Evolutionary conservation across 805 yeast genomes (phyloP).

Genomic region (Ogataea pignaliae): DNA sequence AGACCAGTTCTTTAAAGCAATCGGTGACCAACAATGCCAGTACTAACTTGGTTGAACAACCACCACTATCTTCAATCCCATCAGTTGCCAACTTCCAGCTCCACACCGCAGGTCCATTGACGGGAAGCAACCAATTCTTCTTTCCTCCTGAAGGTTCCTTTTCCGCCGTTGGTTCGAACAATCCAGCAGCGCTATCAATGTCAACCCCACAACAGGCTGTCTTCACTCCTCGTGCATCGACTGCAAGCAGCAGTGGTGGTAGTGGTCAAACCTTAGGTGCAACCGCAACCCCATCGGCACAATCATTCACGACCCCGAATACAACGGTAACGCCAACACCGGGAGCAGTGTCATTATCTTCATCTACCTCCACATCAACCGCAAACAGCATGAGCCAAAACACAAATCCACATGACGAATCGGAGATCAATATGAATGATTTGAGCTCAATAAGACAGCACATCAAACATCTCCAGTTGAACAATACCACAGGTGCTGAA

Average conservation of each 20-base stretch:
- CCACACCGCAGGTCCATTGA: conserved; percentile 9
- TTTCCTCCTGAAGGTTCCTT: conserved; percentile 5
- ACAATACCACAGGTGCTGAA: conserved; percentile 3
- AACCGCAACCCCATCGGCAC: neutral
- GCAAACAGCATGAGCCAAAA: neutral
- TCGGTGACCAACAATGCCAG: conserved; percentile 21
- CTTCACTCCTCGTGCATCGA: too few species aligned
- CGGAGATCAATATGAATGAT: conserved; percentile 2
- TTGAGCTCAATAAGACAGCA: conserved; percentile 21
- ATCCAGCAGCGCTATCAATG: too few species aligned
- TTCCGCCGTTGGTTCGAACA: too few species aligned
- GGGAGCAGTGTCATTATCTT: neutral
- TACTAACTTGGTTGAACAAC: conserved; percentile 24
- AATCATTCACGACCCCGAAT: neutral
- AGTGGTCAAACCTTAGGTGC: neutral
- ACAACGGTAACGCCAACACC: conserved; percentile 2
- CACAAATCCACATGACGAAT: neutral
- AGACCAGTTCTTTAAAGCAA: conserved; percentile 48
- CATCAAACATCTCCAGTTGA: conserved; percentile 17
- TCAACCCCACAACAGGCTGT: too few species aligned
- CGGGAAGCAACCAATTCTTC: conserved; percentile 12
- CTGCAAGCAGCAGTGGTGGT: too few species aligned
- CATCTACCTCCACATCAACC: neutral
- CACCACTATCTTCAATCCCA: conserved; percentile 33
- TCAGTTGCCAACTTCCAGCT: conserved; percentile 29